Evolutionary conservation across 352 stramenopile species (phyloP), one percentile per base, ranked within the genome.

Genomic region (Phytophthora sp.): DNA sequence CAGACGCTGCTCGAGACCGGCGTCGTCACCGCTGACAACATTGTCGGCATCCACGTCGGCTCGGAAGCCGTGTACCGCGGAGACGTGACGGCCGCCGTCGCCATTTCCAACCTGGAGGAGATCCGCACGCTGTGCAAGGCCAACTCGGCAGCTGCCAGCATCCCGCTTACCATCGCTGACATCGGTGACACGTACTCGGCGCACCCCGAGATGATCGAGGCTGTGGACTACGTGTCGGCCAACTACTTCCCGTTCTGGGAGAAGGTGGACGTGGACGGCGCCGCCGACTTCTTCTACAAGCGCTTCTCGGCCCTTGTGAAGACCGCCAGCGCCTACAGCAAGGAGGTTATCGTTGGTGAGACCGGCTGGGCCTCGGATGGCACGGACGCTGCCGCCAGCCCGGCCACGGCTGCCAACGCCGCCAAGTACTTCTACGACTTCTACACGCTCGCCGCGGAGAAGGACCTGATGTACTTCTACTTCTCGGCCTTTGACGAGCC

Each of bases 161-260:
- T 87, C 23, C 83, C 83, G n/a, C 46, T 89, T 26, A 84, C 81
- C 2, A 88, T 92, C 37, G 77, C 76, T 9, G 83, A 92, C 59
- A 83, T 89, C 38, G 71, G 67, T 12, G 69, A 88, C 56, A 76
- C 66, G 52, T 84, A 87, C 69, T 54, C 80, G 26, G 43, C 50
- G 4, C 56, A 89, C 73, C 80, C 81, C 38, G 48, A 76, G 27
- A 59, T 92, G 37, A 68, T 88, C 49, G 39, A 88, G 38, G 77
- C 73, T 15, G 80, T 89, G 30, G 80, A 90, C 61, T 81, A 84
- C 32, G 68, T 89, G 38, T 76, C 73, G 39, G 79, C 72, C 35
- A 92, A 90, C 48, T 65, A 76, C 42, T 92, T 92, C 37, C 74
- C 83, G 15, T 92, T 89, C 66, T 92, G 83, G 83, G 73, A 88